Base-by-base conservation (phyloP, 208 protist genomes). In the Crithidia thermophila region DNA sequence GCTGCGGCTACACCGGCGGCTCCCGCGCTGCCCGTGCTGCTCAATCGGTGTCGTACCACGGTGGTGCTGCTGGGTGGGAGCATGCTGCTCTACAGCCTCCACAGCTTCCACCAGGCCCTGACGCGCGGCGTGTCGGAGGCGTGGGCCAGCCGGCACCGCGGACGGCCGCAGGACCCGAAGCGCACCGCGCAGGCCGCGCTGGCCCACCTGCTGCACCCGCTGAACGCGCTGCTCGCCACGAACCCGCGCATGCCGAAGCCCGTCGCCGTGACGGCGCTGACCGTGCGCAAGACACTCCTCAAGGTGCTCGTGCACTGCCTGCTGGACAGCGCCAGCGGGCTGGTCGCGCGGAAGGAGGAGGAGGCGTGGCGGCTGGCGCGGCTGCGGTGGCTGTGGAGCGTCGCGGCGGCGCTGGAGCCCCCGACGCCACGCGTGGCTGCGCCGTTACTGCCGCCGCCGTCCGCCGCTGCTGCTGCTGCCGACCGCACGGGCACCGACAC, bases 291-390 rank as follows among this genome's bases (percentile, higher is more conserved):
- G 56, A 28, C 66, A 4, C 16, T 94, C 3, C 77, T 77, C 5
- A 91, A 91, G 58, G 74, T 80, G 14, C 43, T 88, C 7, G 77
- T 94, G 23, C 82, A 90, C 73, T 62, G 60, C 56, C 66, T 91
- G 6, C 56, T 94, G 43, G 72, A 84, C 72, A 83, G 79, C 55
- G 79, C 80, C 14, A 77, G 62, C 39, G 68, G 77, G 7, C 34
- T 69, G 23, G 55, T 67, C 28, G 20, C 10, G 10, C 52, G 56
- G 39, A 53, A 55, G 30, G 76, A 66, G 25, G 82, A 83, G 16
- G 58, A 57, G n/a, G 52, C 55, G 50, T 72, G 68, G 58, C 76
- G 71, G 23, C 28, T 46, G 36, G 25, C 40, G 42, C 77, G 81
- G 50, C 74, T 91, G 71, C 58, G 64, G 25, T 73, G 77, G 27